Conservation (phyloP, 805 yeast genomes). For the Ogataea pilisensis region DNA sequence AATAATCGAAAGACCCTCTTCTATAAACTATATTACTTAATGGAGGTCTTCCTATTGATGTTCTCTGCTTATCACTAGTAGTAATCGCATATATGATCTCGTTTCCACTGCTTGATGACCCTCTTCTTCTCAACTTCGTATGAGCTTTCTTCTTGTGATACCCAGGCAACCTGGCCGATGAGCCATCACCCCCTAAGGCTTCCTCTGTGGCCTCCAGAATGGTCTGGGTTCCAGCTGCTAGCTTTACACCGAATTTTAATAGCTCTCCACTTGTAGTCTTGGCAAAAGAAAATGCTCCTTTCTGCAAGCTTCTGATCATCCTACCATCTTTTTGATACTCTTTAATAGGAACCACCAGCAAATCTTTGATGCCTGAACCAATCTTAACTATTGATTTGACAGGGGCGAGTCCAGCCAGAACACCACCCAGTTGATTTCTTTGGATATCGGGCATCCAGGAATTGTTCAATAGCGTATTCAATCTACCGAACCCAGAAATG, state of each 20-base stretch:
- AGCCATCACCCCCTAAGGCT: slow-evolving; percentile 70
- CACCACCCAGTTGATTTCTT: slow-evolving; percentile 73
- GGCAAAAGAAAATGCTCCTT: slow-evolving; percentile 71
- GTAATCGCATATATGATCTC: slow-evolving; percentile 10
- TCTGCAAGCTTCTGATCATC: slow-evolving; percentile 62
- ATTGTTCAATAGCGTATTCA: slow-evolving; percentile 54
- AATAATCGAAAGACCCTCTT: slow-evolving; percentile 25
- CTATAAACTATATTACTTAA: slow-evolving; percentile 1
- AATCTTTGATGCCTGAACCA: slow-evolving; percentile 71
- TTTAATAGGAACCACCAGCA: slow-evolving; percentile 66
- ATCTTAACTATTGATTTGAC: slow-evolving; percentile 71
- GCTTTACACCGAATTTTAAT: slow-evolving; percentile 73
- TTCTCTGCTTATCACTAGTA: slow-evolving; percentile 6
- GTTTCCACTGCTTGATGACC: slow-evolving; percentile 7
- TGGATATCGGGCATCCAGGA: slow-evolving; percentile 88
- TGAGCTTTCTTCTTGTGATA: slow-evolving; percentile 4
- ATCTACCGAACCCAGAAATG: slow-evolving; percentile 62
- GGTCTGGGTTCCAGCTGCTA: slow-evolving; percentile 86
- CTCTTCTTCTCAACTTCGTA: slow-evolving; percentile 7
- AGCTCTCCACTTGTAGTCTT: slow-evolving; percentile 77
- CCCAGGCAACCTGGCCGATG: slow-evolving; percentile 34
- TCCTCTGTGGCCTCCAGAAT: slow-evolving; percentile 77
- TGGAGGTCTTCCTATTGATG: background rate
- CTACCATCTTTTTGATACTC: slow-evolving; percentile 76
- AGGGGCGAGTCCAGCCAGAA: slow-evolving; percentile 81